These are phyloP conservation scores for Tulasnella calospora DNA, from an alignment of 768 basidiomycete genomes.

Conservation along the genomic window DNA sequence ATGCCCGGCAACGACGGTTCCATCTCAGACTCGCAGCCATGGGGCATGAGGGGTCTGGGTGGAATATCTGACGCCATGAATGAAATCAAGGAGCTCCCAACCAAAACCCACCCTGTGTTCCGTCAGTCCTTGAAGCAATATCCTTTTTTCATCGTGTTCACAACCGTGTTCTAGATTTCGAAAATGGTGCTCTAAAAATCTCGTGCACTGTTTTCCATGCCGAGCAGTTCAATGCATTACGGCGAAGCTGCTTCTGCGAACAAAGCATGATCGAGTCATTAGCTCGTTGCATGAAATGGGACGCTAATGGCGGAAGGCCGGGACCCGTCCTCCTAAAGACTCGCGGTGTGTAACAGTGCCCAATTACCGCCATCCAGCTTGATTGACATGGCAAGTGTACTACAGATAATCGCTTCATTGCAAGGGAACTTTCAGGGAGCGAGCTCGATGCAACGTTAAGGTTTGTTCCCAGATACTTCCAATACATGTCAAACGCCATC, in stretches of 20 bases:
- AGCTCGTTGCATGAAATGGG: constrained; percentile 92
- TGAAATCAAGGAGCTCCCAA: constrained; percentile 32
- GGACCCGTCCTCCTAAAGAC: constrained; percentile 97
- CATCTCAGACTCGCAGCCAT: constrained; percentile 76
- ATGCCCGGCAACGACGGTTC: constrained; percentile 76
- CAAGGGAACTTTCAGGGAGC: constrained; percentile 86
- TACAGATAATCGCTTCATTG: constrained; percentile 94
- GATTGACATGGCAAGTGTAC: background rate
- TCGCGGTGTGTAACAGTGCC: constrained; percentile 51
- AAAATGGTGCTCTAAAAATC: constrained; percentile 82
- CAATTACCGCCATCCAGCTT: background rate
- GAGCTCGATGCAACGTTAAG: constrained; percentile 94
- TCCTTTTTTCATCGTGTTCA: background rate
- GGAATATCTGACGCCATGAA: constrained; percentile 34
- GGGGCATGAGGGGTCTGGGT: constrained; percentile 88
- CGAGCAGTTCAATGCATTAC: constrained; percentile 92
- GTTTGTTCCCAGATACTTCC: constrained; percentile 96
- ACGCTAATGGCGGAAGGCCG: constrained; percentile 91
- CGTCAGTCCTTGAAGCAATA: constrained; percentile 16
- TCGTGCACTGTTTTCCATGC: constrained; percentile 93
- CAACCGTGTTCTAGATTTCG: constrained; percentile 59
- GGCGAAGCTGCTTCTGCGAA: constrained; percentile 89
- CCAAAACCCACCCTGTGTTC: constrained; percentile 28
- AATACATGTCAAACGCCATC: constrained; percentile 95
- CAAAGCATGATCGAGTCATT: constrained; percentile 90